phyloP scores from a whole-genome alignment of 768 basidiomycete species.

The Mycena latifolia region DNA sequence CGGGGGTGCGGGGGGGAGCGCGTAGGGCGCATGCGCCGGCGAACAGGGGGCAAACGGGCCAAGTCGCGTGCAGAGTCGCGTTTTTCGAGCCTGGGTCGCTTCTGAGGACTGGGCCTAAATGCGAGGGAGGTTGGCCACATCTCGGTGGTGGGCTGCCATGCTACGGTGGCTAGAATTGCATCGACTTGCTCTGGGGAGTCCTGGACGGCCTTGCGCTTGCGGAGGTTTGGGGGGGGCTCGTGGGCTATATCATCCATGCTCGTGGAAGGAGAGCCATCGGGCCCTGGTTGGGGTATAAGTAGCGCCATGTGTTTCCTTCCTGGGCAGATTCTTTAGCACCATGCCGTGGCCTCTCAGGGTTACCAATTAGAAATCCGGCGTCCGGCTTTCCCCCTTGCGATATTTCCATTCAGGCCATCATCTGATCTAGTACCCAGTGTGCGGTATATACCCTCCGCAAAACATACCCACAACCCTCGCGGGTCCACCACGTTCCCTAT shows the following conservation, averaged over 20 bases:
- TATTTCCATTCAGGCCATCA: constrained; percentile 27
- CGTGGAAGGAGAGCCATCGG: constrained; percentile 41
- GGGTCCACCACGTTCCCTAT: constrained; percentile 11
- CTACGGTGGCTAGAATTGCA: constrained; percentile 46
- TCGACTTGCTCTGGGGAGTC: constrained; percentile 57
- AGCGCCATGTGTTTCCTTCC: no score
- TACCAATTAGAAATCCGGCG: no score
- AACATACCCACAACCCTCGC: constrained; percentile 7
- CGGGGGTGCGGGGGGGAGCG: constrained; percentile 46
- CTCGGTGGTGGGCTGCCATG: constrained; percentile 42
- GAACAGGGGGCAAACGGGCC: constrained; percentile 23
- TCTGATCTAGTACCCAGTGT: neutral
- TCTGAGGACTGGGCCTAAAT: constrained; percentile 42
- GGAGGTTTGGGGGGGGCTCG: constrained; percentile 62
- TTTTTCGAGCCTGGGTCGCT: constrained; percentile 58
- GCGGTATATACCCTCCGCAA: constrained; percentile 17
- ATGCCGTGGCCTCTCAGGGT: no score
- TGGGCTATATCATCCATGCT: constrained; percentile 76
- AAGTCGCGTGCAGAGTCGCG: constrained; percentile 1
- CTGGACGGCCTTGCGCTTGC: constrained; percentile 76
- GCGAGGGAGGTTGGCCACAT: constrained; percentile 36
- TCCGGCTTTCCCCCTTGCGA: neutral
- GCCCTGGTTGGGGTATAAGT: no score
- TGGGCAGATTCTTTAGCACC: no score
- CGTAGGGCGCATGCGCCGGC: constrained; percentile 40